Evolutionary conservation across 179 eudicot species (phyloP).

Genomic region (Silene coronaria): DNA sequence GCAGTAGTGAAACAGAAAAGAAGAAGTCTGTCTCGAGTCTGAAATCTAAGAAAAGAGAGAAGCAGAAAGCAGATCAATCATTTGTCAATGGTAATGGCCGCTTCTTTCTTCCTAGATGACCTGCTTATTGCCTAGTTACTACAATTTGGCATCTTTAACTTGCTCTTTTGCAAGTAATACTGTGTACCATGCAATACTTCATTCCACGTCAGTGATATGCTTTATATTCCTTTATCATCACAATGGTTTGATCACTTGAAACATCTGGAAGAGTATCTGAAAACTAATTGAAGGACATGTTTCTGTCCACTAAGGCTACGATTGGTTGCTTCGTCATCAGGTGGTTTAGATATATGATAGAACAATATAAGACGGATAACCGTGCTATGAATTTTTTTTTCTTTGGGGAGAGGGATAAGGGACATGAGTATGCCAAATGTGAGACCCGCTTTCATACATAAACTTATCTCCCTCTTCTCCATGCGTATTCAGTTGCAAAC

Average conservation of each 20-base stretch:
- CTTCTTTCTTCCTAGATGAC: constrained; percentile 2
- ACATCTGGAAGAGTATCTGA: neutral
- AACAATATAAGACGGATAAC: neutral
- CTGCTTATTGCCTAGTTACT: neutral
- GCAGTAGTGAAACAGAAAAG: constrained; percentile 28
- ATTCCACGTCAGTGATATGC: neutral
- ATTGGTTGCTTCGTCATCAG: neutral
- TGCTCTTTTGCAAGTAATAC: neutral
- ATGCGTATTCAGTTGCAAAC: neutral
- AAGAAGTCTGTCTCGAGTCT: constrained; percentile 37
- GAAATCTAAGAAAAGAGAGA: constrained; percentile 50
- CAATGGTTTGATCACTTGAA: neutral
- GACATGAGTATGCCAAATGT: neutral
- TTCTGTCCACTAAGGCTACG: neutral
- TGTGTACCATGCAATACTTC: neutral
- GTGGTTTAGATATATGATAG: neutral
- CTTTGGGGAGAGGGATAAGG: neutral
- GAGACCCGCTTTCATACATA: neutral
- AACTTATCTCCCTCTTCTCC: neutral
- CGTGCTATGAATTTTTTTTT: neutral
- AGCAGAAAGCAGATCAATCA: constrained; percentile 37
- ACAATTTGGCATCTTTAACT: neutral
- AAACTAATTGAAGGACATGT: neutral
- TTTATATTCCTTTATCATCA: neutral
- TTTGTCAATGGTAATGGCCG: constrained; percentile 38